Base-by-base conservation (phyloP, 257 asterid species). In the Agastache rugosa region DNA sequence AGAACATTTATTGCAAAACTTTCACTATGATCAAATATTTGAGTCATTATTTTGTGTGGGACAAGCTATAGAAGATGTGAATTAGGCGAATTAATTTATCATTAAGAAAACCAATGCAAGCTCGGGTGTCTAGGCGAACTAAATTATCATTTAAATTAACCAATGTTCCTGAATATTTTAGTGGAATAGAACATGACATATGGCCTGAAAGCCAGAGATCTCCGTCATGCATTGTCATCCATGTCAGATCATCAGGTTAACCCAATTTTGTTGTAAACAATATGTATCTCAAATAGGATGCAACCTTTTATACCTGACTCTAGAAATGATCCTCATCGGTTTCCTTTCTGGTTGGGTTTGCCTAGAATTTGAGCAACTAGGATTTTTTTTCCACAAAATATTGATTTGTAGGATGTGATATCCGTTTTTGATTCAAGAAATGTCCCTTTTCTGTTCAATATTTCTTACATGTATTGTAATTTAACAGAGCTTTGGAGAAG, bases 401-500 rank as follows among this genome's bases (percentile, higher is more conserved):
- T 35, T 19, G 25, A 5, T 31, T 29, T 14, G 29, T 16, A 15
- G n/a, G 15, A 15, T 48, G 29, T 11, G 11, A 14, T 50, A 2
- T 73, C 5, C 6, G 12, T 41, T 22, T 64, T 64, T 42, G 8
- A 39, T 37, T 53, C 59, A n/a, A 31, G 44, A 53, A 42, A 35
- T 72, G n/a, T 50, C 14, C 54, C 22, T 50, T 35, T 45, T 20
- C 25, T 37, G 8, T 16, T 67, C 67, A 67, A 37, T 35, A 22
- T 76, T 68, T 56, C 72, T 23, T 15, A 14, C 29, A 45, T 73
- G 63, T 47, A 54, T n/a, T n/a, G n/a, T n/a, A 74, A 25, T 45
- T 62, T 60, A 31, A 53, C 83, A 92, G 99, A 89, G 81, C 79
- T 78, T 85, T 84, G 85, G 85, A 77, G 91, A 81, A 45, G 71